These are phyloP conservation scores for Talaromyces liani DNA, from an alignment of 495 filamentous ascomycete genomes.

Conservation along the genomic window DNA sequence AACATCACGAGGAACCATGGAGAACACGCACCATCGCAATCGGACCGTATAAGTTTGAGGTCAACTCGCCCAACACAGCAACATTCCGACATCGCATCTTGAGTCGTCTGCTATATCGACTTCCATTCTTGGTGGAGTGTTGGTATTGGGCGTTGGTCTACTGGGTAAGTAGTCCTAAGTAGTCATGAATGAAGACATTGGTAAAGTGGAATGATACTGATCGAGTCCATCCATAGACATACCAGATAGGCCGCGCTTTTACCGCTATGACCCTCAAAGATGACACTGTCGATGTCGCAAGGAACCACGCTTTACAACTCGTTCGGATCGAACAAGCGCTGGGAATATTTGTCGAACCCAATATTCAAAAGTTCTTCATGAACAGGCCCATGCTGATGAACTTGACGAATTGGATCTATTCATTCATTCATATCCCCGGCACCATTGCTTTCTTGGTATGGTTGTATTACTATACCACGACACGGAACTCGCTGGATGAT, in stretches of 20 bases:
- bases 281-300: conserved; percentile 48
- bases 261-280: conserved; percentile 52
- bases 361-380: conserved; percentile 50
- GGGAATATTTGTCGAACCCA: conserved; percentile 49
- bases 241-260: conserved; percentile 56
- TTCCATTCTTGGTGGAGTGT: conserved; percentile 72
- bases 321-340: conserved; percentile 46
- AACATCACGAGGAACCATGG: conserved; percentile 26
- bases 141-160: conserved; percentile 75
- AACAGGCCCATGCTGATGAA: conserved; percentile 32
- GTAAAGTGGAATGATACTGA: not conserved
- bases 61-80: conserved; percentile 48
- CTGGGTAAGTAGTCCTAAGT: conserved; percentile 42
- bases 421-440: conserved; percentile 76
- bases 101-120: conserved; percentile 53
- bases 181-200: not conserved
- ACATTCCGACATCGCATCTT: conserved; percentile 46
- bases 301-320: conserved; percentile 49
- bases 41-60: conserved; percentile 21
- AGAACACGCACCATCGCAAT: conserved; percentile 34
- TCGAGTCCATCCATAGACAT: conserved; percentile 31
- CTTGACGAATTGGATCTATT: conserved; percentile 60
- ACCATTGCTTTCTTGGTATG: conserved; percentile 64
- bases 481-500: conserved; percentile 32
- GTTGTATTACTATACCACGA: conserved; percentile 60